A percentile compares a stretch with the other conserved stretches of the same genome.
Evolutionary conservation across 2,329 filamentous ascomycete species (phyloP).

Genomic region (Ophiostoma perfectum): DNA sequence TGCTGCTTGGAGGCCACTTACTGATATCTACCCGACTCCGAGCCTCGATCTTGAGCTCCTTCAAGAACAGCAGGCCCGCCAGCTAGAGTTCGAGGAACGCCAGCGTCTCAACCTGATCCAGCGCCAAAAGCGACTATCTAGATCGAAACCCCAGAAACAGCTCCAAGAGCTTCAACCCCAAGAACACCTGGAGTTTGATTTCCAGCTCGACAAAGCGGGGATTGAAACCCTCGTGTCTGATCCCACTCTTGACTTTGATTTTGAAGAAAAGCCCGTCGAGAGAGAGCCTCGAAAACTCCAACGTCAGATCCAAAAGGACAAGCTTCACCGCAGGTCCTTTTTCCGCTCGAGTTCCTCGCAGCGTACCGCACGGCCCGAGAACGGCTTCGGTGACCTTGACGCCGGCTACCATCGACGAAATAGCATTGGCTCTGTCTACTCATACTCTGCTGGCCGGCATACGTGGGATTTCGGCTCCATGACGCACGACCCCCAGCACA

Average conservation of each 20-base stretch:
- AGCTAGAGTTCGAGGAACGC: conserved; percentile 21
- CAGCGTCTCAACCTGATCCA: conserved; percentile 19
- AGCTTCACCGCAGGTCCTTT: conserved; percentile 1
- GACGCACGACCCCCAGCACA: conserved; percentile 13
- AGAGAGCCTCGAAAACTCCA: conserved; percentile 5
- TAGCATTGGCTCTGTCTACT: conserved; percentile 31
- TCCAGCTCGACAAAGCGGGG: neutral
- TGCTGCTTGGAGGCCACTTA: conserved; percentile 19
- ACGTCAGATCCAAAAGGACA: neutral
- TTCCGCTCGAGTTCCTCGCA: conserved; percentile 16
- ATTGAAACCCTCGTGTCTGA: neutral
- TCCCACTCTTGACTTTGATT: neutral
- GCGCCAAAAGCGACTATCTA: conserved; percentile 7
- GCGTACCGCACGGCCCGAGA: neutral
- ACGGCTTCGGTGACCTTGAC: conserved; percentile 20
- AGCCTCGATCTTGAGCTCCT: conserved; percentile 21
- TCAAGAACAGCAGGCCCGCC: conserved; percentile 23
- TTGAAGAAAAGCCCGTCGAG: neutral
- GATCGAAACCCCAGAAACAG: neutral
- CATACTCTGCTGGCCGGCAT: conserved; percentile 12
- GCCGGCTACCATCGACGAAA: conserved; percentile 28
- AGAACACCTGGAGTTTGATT: neutral
- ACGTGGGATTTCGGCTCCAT: neutral
- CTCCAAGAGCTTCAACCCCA: neutral
- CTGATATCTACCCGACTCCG: conserved; percentile 10